Evolutionary conservation across 2,329 filamentous ascomycete genomes (phyloP).

Genomic region (Leptographium radiaticola): DNA sequence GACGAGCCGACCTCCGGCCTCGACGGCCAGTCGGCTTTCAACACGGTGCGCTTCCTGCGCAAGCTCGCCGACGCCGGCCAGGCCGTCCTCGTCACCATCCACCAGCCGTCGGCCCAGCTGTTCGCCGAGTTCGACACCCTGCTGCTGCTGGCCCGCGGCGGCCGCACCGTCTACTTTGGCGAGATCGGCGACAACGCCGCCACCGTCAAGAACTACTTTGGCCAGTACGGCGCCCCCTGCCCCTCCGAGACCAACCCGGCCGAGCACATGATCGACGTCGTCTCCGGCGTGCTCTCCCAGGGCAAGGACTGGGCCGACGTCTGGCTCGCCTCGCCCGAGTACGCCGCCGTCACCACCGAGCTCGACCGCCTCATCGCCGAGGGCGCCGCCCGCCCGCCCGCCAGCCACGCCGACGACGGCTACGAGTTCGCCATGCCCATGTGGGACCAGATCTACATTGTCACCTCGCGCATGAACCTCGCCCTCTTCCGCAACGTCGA

Average conservation of each 20-base stretch:
- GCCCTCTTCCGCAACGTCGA: conserved; percentile 62
- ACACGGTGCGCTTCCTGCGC: conserved; percentile 52
- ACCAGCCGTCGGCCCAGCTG: conserved; percentile 54
- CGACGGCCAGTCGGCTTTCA: conserved; percentile 55
- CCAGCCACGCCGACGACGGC: conserved; percentile 14
- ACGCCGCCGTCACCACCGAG: conserved; percentile 40
- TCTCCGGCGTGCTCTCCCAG: conserved; percentile 34
- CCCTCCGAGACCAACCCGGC: conserved; percentile 55
- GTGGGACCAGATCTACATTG: conserved; percentile 43
- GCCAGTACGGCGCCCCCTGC: conserved; percentile 49
- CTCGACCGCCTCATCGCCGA: conserved; percentile 49
- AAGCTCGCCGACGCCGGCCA: conserved; percentile 55
- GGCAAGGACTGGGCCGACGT: conserved; percentile 25
- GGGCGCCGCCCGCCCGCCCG: background rate
- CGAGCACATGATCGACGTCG: conserved; percentile 59
- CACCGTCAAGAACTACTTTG: conserved; percentile 52
- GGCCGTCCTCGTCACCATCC: conserved; percentile 56
- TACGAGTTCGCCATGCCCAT: conserved; percentile 63
- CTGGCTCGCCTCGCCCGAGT: conserved; percentile 23
- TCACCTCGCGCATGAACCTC: conserved; percentile 49
- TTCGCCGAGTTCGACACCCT: conserved; percentile 56
- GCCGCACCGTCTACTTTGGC: conserved; percentile 55
- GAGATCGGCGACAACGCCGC: conserved; percentile 38
- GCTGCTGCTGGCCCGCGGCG: conserved; percentile 48
- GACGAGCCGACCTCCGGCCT: conserved; percentile 53